A percentile compares a stretch with the other conserved stretches of the same genome.
phyloP scores from a whole-genome alignment of 2,329 filamentous ascomycete genomes.

The Penicillium expansum region DNA sequence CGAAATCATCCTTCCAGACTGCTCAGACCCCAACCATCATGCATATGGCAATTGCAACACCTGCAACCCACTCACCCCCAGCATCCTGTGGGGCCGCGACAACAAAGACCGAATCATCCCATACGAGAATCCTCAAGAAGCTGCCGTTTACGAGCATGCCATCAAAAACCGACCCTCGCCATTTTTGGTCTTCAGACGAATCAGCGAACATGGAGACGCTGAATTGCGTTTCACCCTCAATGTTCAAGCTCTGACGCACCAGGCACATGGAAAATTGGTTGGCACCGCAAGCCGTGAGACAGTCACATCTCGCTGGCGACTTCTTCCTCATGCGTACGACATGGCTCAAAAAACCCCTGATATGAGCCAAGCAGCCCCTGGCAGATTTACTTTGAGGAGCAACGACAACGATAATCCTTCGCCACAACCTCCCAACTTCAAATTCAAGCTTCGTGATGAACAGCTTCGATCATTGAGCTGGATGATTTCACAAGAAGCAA shows the following conservation, averaged over 20 bases:
- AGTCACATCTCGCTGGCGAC: constrained; percentile 43
- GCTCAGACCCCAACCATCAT: neutral
- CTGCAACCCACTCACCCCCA: constrained; percentile 36
- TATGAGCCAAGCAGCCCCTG: constrained; percentile 28
- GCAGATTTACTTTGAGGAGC: constrained; percentile 43
- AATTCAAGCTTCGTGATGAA: constrained; percentile 46
- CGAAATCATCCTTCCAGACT: constrained; percentile 8
- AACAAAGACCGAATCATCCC: constrained; percentile 36
- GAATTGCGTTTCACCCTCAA: constrained; percentile 43
- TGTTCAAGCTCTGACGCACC: constrained; percentile 38
- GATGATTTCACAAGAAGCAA: constrained; percentile 58
- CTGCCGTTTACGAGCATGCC: constrained; percentile 50
- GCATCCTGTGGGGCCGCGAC: constrained; percentile 35
- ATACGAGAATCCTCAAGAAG: constrained; percentile 52
- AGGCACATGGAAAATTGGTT: constrained; percentile 32
- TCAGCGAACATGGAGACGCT: constrained; percentile 31
- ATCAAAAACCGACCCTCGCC: constrained; percentile 49
- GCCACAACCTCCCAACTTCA: constrained; percentile 39
- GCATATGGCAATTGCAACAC: constrained; percentile 20
- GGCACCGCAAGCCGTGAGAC: constrained; percentile 7
- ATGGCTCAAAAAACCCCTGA: constrained; percentile 32
- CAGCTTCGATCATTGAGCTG: constrained; percentile 58
- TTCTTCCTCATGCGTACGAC: constrained; percentile 47
- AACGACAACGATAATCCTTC: constrained; percentile 41
- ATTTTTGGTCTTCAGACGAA: constrained; percentile 41